Base-by-base conservation (phyloP, 495 filamentous ascomycete genomes). In the Daldinia concentrica region DNA sequence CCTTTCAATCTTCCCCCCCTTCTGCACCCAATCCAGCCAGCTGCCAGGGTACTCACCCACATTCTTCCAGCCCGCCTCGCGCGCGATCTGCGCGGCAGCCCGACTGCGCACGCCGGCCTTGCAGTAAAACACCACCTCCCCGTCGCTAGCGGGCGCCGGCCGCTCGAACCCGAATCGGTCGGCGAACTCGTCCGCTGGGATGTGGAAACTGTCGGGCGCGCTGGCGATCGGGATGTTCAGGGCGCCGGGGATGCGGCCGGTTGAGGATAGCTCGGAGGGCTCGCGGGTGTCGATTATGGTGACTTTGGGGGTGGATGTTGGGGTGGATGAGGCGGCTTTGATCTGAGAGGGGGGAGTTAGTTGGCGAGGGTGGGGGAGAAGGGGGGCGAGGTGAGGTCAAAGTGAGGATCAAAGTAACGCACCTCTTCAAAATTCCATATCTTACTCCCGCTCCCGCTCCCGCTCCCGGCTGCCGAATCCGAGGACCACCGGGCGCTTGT, bases 21-120 rank as follows among this genome's bases (percentile, higher is more conserved):
- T 91, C 75, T 76, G 84, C 69, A 82, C 84, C 95, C 95, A 99
- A 80, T 98, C 95, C 71, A 91, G 52, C 93, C 93, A 98, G 81
- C 92, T 95, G 7, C 95, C 95, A 6, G 84, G 83, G 82, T 95
- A 97, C 83, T 97, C 93, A 39, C 89, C 90, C 0, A 94, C 84
- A 36, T 83, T 85, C 36, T 82, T 79, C 85, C 91, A 98, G 26
- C 95, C 95, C 12, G 88, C 89, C 79, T 90, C 86, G 56, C 82
- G 81, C 56, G 95, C 95, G 81, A 98, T 77, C 75, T 88, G 85
- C 26, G 94, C 93, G n/a, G 94, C 95, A 4, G 91, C 87, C 22
- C 84, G 78, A 73, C 91, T 91, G 79, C 95, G 85, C 64, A 98
- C 93, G 2, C 95, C 95, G 0, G 93, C 89, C 81, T 92, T 95